phyloP scores from a whole-genome alignment of 2,329 filamentous ascomycete genomes.

The Cercospora nicotianae region DNA sequence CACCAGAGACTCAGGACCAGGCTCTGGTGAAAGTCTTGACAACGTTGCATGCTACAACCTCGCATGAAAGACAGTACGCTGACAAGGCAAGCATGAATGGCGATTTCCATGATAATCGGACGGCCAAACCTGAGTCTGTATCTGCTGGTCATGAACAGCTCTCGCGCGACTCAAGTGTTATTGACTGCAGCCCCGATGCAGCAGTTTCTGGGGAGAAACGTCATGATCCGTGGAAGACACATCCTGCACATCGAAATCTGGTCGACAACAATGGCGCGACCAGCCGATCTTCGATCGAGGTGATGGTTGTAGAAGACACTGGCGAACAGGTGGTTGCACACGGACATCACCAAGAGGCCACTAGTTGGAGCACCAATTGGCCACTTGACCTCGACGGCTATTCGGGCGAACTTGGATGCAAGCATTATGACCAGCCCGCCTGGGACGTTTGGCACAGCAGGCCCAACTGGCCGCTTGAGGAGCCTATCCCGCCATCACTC shows the following conservation, averaged over 20 bases:
- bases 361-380: background rate
- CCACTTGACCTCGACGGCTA: background rate
- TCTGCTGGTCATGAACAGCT: background rate
- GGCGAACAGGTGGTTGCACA: background rate
- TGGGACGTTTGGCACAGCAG: background rate
- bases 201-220: background rate
- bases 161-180: background rate
- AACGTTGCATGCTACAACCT: background rate
- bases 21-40: background rate
- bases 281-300: background rate
- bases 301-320: background rate
- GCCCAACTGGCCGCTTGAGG: slow-evolving; percentile 1
- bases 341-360: background rate
- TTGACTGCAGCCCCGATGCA: background rate
- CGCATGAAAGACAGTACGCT: background rate
- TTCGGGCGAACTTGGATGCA: background rate
- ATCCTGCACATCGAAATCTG: background rate
- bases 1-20: background rate
- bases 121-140: background rate
- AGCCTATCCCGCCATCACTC: background rate
- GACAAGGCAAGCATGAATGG: background rate
- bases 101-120: background rate
- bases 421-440: background rate
- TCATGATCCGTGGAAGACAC: background rate
- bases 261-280: background rate